A percentile compares a stretch with the other conserved stretches of the same genome.
Conservation (phyloP, 768 basidiomycete genomes). For the Dacryopinax spathularia region DNA sequence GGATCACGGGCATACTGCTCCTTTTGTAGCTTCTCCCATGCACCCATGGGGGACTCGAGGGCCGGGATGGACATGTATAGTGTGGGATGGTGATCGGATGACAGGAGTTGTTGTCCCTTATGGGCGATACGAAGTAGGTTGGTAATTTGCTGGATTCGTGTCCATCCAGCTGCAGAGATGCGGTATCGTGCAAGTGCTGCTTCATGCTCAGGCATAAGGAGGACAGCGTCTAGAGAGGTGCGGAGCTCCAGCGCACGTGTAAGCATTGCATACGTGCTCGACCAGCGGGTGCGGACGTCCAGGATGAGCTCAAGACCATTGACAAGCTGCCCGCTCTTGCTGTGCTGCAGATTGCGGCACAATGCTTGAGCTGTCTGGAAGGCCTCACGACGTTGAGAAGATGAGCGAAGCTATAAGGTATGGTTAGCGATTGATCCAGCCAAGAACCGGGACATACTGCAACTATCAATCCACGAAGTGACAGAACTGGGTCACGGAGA, state of each 20-base stretch:
- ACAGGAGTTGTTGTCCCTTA: neutral
- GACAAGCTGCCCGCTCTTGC: too few species aligned
- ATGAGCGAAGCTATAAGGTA: too few species aligned
- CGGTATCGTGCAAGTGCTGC: neutral
- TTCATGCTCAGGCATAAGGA: neutral
- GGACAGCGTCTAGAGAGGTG: neutral
- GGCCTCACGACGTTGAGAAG: too few species aligned
- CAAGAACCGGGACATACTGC: too few species aligned
- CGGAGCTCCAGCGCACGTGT: neutral
- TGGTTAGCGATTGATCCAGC: too few species aligned
- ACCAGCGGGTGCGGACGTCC: neutral
- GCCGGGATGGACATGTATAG: neutral
- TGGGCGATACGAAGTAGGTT: neutral
- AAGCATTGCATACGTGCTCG: neutral
- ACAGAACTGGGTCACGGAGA: too few species aligned
- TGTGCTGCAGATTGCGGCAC: too few species aligned
- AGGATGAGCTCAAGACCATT: too few species aligned
- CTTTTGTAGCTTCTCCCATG: neutral
- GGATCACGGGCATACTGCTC: neutral
- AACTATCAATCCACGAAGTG: too few species aligned
- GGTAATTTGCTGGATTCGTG: neutral
- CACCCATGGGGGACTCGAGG: neutral
- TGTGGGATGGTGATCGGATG: neutral
- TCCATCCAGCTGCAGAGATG: neutral
- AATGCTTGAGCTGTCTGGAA: too few species aligned